These are phyloP conservation scores for Oehlia diaphana DNA, from an alignment of 192 early-diverging fungal species.

Conservation along the genomic window DNA sequence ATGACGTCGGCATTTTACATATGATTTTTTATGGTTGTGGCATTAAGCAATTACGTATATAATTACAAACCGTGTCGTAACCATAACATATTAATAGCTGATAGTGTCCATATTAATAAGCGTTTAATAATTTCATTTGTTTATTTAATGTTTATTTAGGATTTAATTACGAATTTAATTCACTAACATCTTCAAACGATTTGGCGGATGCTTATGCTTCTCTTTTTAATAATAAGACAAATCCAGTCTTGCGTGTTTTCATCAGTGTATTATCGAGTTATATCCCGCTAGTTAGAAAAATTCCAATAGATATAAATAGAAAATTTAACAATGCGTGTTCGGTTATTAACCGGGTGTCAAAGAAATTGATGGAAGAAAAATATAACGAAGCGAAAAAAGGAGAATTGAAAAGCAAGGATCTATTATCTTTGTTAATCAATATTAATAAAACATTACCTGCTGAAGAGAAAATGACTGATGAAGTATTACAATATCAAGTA, in stretches of 20 bases:
- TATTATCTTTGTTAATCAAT: slow-evolving; percentile 46
- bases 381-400: slow-evolving; percentile 25
- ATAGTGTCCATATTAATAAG: too few species aligned
- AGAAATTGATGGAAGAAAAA: slow-evolving; percentile 40
- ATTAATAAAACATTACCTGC: slow-evolving; percentile 43
- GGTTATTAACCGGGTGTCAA: slow-evolving; percentile 36
- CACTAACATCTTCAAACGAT: slow-evolving; percentile 39
- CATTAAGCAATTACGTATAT: too few species aligned
- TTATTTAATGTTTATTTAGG: slow-evolving; percentile 22
- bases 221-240: slow-evolving; percentile 28
- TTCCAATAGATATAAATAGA: slow-evolving; percentile 24
- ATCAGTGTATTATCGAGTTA: slow-evolving; percentile 33
- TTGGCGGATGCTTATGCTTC: slow-evolving; percentile 45
- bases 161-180: slow-evolving; percentile 50
- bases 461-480: slow-evolving; percentile 41
- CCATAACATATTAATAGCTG: too few species aligned
- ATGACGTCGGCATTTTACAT: too few species aligned
- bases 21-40: too few species aligned
- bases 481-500: slow-evolving; percentile 46
- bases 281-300: slow-evolving; percentile 24
- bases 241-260: slow-evolving; percentile 19
- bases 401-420: slow-evolving; percentile 35
- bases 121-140: too few species aligned
- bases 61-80: too few species aligned
- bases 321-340: slow-evolving; percentile 22